A percentile compares a stretch with the other conserved stretches of the same genome.
Conservation (phyloP, 768 basidiomycete species). For the Rickenella mellea region DNA sequence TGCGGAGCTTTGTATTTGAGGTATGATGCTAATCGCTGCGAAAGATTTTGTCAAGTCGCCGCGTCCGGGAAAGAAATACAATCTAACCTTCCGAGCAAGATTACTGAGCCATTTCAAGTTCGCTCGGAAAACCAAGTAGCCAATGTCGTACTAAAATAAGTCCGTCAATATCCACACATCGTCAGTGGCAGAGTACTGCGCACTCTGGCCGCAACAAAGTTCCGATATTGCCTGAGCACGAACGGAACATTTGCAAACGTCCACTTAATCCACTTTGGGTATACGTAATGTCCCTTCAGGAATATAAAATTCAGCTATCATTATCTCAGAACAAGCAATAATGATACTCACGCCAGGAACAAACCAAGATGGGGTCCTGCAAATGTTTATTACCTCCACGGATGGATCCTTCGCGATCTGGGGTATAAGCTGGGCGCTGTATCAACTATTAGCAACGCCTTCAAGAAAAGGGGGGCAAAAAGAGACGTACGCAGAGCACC, state of each 20-base stretch:
- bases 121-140: background rate
- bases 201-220: conserved; percentile 34
- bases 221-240: conserved; percentile 37
- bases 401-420: conserved; percentile 39
- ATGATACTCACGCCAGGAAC: conserved; percentile 33
- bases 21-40: conserved; percentile 26
- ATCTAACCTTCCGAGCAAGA: background rate
- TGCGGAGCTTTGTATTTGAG: conserved; percentile 40
- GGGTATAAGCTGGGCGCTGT: conserved; percentile 53
- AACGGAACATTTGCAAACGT: conserved; percentile 44
- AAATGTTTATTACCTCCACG: conserved; percentile 44
- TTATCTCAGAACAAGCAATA: background rate
- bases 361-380: conserved; percentile 51
- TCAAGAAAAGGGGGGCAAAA: conserved; percentile 4
- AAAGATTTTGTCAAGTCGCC: background rate
- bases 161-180: background rate
- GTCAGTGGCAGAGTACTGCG: background rate
- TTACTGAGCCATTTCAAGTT: background rate
- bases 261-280: conserved; percentile 39
- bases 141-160: background rate
- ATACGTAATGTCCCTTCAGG: conserved; percentile 28
- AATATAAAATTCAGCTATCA: background rate
- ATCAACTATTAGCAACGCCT: conserved; percentile 4
- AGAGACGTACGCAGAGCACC: conserved; percentile 39
- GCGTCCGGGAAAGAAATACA: no score